These are phyloP conservation scores for Cylindrotheca closterium DNA, from an alignment of 108 stramenopile genomes.

Conservation along the genomic window DNA sequence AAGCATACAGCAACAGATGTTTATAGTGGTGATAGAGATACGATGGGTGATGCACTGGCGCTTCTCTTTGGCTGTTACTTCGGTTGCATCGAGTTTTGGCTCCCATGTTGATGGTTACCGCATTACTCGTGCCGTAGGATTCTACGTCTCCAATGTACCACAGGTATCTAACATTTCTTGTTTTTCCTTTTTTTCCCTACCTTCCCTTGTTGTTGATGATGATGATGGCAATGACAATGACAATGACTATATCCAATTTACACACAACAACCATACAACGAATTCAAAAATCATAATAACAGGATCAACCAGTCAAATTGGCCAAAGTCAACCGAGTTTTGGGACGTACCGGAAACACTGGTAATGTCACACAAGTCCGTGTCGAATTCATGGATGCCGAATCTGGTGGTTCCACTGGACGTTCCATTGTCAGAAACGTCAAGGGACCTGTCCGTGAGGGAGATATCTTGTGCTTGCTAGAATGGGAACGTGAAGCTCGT, in stretches of 20 bases:
- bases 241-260: too few species aligned
- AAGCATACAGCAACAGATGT: too few species aligned
- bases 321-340: slow-evolving; percentile 97
- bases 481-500: slow-evolving; percentile 99
- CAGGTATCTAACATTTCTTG: neutral
- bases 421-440: slow-evolving; percentile 98
- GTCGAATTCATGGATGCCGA: slow-evolving; percentile 99
- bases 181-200: too few species aligned
- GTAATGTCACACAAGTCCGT: slow-evolving; percentile 99
- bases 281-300: slow-evolving; percentile 4
- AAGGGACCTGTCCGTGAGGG: slow-evolving; percentile 99
- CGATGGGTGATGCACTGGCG: too few species aligned
- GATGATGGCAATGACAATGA: too few species aligned
- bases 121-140: slow-evolving; percentile 17
- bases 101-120: slow-evolving; percentile 15
- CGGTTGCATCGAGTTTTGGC: too few species aligned
- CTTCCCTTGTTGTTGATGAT: too few species aligned
- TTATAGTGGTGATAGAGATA: too few species aligned
- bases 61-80: too few species aligned
- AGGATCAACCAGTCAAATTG: slow-evolving; percentile 94
- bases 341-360: slow-evolving; percentile 99
- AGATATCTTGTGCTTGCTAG: slow-evolving; percentile 97
- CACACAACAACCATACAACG: too few species aligned
- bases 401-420: slow-evolving; percentile 67
- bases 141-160: slow-evolving; percentile 10